Conservation (phyloP, 2,329 filamentous ascomycete species). For the Colletotrichum agaves region DNA sequence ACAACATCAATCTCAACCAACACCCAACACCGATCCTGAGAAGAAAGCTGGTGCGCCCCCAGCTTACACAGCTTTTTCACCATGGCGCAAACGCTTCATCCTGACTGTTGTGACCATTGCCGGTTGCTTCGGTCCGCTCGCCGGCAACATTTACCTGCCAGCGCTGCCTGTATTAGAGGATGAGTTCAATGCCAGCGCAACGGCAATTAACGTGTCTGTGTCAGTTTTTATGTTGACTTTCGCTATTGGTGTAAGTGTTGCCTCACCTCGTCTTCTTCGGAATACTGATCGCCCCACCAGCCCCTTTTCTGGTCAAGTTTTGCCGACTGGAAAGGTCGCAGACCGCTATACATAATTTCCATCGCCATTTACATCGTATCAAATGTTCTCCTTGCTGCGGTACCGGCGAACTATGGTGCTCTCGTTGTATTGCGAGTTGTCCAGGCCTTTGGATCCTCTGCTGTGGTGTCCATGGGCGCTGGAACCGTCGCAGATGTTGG, state of each 20-base stretch:
- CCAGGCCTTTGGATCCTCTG: slow-evolving; percentile 55
- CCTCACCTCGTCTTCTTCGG: not conserved
- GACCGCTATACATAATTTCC: slow-evolving; percentile 53
- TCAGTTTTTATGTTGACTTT: slow-evolving; percentile 57
- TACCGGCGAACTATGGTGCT: slow-evolving; percentile 51
- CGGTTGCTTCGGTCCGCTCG: slow-evolving; percentile 55
- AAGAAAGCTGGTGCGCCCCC: slow-evolving; percentile 24
- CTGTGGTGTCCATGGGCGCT: slow-evolving; percentile 54
- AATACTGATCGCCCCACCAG: slow-evolving; percentile 27
- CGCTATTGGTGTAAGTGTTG: slow-evolving; percentile 47
- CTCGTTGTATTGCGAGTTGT: slow-evolving; percentile 53
- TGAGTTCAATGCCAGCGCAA: slow-evolving; percentile 49
- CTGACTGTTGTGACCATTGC: slow-evolving; percentile 52
- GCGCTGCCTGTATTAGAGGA: slow-evolving; percentile 50
- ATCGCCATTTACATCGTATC: slow-evolving; percentile 51
- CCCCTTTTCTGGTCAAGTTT: slow-evolving; percentile 54
- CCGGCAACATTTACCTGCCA: slow-evolving; percentile 57
- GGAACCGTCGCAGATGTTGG: slow-evolving; percentile 54
- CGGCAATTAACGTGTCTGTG: slow-evolving; percentile 55
- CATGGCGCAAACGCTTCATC: slow-evolving; percentile 49
- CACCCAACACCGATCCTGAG: slow-evolving; percentile 34
- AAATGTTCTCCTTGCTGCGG: slow-evolving; percentile 50
- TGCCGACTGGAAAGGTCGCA: slow-evolving; percentile 52
- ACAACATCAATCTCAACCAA: not conserved
- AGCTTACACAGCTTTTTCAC: slow-evolving; percentile 52